Percentiles rank a stretch among this genome's conserved stretches.
phyloP scores from a whole-genome alignment of 768 basidiomycete species.

The Plicaturopsis crispa region DNA sequence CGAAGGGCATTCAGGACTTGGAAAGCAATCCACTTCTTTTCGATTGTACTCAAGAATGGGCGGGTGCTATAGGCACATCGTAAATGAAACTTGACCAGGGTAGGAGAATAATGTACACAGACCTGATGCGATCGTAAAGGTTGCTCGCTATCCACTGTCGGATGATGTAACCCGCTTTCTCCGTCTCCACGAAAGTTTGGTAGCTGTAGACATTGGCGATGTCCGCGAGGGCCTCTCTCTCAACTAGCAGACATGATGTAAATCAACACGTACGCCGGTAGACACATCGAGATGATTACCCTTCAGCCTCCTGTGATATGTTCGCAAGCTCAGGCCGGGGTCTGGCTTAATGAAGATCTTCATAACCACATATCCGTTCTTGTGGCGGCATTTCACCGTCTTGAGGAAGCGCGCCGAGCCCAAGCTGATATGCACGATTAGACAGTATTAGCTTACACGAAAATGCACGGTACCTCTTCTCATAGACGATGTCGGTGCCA shows the following conservation, averaged over 20 bases:
- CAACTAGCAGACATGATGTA: constrained; percentile 41
- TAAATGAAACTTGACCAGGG: background rate
- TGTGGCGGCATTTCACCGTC: constrained; percentile 83
- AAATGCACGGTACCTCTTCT: constrained; percentile 62
- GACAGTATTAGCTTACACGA: constrained; percentile 1
- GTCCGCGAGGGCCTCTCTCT: constrained; percentile 77
- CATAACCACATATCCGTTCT: constrained; percentile 76
- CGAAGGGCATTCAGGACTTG: constrained; percentile 83
- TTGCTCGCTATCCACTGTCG: constrained; percentile 93
- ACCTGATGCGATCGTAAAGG: constrained; percentile 97
- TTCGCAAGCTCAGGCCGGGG: constrained; percentile 68
- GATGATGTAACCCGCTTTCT: constrained; percentile 91
- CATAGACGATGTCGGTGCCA: constrained; percentile 80
- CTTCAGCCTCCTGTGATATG: constrained; percentile 73
- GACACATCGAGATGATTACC: constrained; percentile 30
- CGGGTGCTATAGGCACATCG: constrained; percentile 59
- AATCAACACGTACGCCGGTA: background rate
- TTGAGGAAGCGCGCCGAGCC: constrained; percentile 71
- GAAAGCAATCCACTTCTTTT: constrained; percentile 98
- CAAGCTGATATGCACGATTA: constrained; percentile 31
- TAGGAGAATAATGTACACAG: constrained; percentile 14
- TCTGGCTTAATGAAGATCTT: constrained; percentile 97
- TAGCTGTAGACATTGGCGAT: constrained; percentile 87
- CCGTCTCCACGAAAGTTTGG: constrained; percentile 87
- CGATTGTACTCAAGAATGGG: constrained; percentile 83